Evolutionary conservation across 2,329 filamentous ascomycete species (phyloP).

Genomic region (Beauveria brongniartii): DNA sequence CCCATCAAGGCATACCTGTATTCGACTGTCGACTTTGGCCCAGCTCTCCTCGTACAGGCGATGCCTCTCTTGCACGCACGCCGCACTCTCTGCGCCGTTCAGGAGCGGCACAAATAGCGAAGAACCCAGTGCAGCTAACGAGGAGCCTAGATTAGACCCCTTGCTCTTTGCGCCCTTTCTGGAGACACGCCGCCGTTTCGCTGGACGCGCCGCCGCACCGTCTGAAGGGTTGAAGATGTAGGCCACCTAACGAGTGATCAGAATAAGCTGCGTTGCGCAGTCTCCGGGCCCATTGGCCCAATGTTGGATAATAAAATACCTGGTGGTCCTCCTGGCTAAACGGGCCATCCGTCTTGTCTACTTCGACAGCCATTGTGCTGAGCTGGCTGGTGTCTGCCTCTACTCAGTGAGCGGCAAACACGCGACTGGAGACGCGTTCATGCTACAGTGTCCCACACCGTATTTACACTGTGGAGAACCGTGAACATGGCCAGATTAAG

Average conservation of each 20-base stretch:
- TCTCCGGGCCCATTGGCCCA: background rate
- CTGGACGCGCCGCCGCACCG: constrained; percentile 32
- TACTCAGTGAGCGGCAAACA: background rate
- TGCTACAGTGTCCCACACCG: constrained; percentile 4
- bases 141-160: background rate
- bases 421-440: constrained; percentile 8
- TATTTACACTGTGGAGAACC: background rate
- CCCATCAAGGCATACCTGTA: constrained; percentile 35
- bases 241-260: constrained; percentile 39
- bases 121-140: constrained; percentile 6
- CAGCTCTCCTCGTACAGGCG: constrained; percentile 55
- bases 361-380: constrained; percentile 5
- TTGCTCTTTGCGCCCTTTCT: constrained; percentile 31
- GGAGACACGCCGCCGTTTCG: constrained; percentile 50
- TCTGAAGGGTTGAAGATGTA: constrained; percentile 53
- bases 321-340: constrained; percentile 38
- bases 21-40: constrained; percentile 53
- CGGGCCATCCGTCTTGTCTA: constrained; percentile 14
- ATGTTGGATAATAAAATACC: constrained; percentile 19
- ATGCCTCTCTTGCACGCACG: constrained; percentile 45
- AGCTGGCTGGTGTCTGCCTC: background rate
- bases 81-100: constrained; percentile 42
- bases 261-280: background rate
- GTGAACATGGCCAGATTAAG: background rate
- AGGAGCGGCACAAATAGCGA: constrained; percentile 44